Conservation (phyloP, 1,284 basidiomycete species). For the Heterobasidion occidentale region DNA sequence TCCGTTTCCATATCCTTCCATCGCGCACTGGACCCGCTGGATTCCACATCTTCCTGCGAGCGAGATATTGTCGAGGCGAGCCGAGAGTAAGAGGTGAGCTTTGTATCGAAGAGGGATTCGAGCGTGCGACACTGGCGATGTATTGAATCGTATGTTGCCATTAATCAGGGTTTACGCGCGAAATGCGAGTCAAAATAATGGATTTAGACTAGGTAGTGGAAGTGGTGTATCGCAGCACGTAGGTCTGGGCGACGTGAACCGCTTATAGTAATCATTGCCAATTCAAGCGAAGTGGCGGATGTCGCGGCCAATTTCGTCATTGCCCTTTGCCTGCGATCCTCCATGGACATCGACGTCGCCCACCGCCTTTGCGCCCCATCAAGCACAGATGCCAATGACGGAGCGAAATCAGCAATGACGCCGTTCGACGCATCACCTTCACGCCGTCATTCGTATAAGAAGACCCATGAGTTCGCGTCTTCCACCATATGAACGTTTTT, state of each 20-base stretch:
- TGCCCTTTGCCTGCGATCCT: no score
- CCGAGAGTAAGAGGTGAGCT: slow-evolving; percentile 84
- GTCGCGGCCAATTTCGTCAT: neutral
- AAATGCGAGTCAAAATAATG: neutral
- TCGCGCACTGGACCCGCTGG: slow-evolving; percentile 57
- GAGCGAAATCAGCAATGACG: no score
- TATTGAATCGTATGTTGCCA: slow-evolving; percentile 72
- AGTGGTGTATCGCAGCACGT: no score
- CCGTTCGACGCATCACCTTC: neutral
- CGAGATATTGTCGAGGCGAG: slow-evolving; percentile 72
- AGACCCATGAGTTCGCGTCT: no score
- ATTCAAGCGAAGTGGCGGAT: neutral
- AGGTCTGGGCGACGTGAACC: no score
- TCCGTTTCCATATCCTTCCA: slow-evolving; percentile 83
- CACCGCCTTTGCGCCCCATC: neutral
- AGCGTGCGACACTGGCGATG: slow-evolving; percentile 87
- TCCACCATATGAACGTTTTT: no score
- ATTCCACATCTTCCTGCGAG: slow-evolving; percentile 56
- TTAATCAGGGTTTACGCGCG: slow-evolving; percentile 18
- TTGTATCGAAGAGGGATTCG: slow-evolving; percentile 85
- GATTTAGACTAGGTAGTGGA: no score
- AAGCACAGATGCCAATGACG: neutral
- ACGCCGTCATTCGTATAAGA: neutral
- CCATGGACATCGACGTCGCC: neutral
- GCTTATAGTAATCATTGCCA: neutral